phyloP scores from a whole-genome alignment of 352 stramenopile species.

The Poterioochromonas sp. region DNA sequence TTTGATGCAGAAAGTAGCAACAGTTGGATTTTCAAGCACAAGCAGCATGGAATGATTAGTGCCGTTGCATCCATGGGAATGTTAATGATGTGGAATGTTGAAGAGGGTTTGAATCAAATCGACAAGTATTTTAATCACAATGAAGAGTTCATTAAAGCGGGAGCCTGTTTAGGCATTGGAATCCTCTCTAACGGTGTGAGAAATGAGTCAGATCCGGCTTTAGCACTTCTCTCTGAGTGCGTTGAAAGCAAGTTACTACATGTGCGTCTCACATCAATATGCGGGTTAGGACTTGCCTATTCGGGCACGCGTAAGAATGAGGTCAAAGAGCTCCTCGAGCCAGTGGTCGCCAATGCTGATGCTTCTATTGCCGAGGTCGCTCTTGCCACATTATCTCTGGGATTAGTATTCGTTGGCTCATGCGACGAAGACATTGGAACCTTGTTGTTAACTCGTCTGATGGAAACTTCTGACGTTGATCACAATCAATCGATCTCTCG shows the following conservation, averaged over 20 bases:
- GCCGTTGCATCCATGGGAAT: constrained; percentile 91
- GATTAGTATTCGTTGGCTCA: constrained; percentile 95
- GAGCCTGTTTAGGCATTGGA: constrained; percentile 90
- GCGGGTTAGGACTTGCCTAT: constrained; percentile 95
- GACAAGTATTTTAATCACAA: constrained; percentile 98
- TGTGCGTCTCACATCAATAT: constrained; percentile 83
- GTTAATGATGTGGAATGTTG: constrained; percentile 98
- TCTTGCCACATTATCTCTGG: constrained; percentile 86
- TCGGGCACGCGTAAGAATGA: constrained; percentile 88
- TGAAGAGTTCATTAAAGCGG: constrained; percentile 95
- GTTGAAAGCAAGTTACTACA: constrained; percentile 77
- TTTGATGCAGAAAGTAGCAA: constrained; percentile 56
- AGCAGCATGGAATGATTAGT: constrained; percentile 98
- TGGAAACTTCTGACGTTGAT: constrained; percentile 94
- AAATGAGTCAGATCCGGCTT: constrained; percentile 91
- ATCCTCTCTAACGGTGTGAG: constrained; percentile 82
- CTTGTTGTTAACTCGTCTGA: constrained; percentile 90
- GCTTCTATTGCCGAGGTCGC: constrained; percentile 68
- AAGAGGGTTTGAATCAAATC: constrained; percentile 96
- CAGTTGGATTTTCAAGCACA: constrained; percentile 99
- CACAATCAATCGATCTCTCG: constrained; percentile 87
- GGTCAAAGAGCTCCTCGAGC: constrained; percentile 89
- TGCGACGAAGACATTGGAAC: constrained; percentile 92
- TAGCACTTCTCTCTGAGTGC: constrained; percentile 92
- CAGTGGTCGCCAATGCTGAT: constrained; percentile 82